These are phyloP conservation scores for Kazachstania sp. DNA, from an alignment of 1,139 yeast species.

Conservation along the genomic window DNA sequence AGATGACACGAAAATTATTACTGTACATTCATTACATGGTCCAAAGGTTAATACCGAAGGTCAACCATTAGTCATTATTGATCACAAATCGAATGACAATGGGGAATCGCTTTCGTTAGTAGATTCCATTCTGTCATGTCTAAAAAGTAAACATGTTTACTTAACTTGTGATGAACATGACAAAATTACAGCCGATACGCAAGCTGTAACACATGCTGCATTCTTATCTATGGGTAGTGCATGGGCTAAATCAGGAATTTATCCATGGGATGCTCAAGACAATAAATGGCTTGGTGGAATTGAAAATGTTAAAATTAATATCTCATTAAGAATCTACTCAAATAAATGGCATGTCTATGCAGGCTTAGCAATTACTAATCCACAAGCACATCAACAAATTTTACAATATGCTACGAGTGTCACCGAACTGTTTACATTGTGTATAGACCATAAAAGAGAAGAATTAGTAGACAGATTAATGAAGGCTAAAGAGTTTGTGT, in stretches of 20 bases:
- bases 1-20: constrained; percentile 66
- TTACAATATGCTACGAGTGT: constrained; percentile 81
- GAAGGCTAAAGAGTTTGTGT: constrained; percentile 66
- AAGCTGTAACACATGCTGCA: constrained; percentile 97
- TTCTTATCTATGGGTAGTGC: constrained; percentile 95
- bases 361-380: constrained; percentile 91
- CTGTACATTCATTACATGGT: constrained; percentile 90
- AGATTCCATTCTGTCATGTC: constrained; percentile 55
- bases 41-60: constrained; percentile 84
- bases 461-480: constrained; percentile 51
- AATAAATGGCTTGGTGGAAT: constrained; percentile 83
- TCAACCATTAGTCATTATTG: constrained; percentile 82
- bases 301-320: constrained; percentile 91
- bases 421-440: constrained; percentile 71
- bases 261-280: constrained; percentile 59
- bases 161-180: constrained; percentile 83
- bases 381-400: constrained; percentile 86
- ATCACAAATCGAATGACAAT: constrained; percentile 53
- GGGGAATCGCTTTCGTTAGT: constrained; percentile 50
- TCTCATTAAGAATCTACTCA: constrained; percentile 78
- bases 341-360: constrained; percentile 99
- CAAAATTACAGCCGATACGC: constrained; percentile 93
- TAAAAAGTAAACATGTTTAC: constrained; percentile 70
- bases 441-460: constrained; percentile 59
- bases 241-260: constrained; percentile 74